These are phyloP conservation scores for Aspergillus leporis DNA, from an alignment of 495 filamentous ascomycete species.

Conservation along the genomic window DNA sequence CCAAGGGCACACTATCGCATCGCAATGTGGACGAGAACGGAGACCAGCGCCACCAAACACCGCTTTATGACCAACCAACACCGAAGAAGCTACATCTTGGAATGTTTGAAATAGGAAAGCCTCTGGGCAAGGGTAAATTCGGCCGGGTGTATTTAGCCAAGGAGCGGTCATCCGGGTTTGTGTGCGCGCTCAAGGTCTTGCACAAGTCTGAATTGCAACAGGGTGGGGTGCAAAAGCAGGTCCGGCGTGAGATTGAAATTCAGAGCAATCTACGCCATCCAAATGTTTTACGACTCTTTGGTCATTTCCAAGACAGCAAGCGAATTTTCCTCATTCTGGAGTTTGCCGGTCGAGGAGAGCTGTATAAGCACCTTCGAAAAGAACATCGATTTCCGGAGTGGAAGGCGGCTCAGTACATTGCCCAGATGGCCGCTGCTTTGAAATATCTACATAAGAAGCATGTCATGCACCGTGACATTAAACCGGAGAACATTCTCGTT, in stretches of 20 bases:
- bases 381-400: constrained; percentile 90
- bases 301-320: constrained; percentile 96
- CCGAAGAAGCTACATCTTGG: constrained; percentile 86
- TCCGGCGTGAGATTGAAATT: constrained; percentile 96
- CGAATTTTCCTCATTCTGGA: constrained; percentile 95
- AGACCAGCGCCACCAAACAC: constrained; percentile 52
- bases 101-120: constrained; percentile 98
- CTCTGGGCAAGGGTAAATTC: constrained; percentile 96
- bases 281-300: constrained; percentile 91
- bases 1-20: constrained; percentile 39
- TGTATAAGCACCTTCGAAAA: constrained; percentile 93
- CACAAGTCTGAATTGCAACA: constrained; percentile 93
- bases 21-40: constrained; percentile 57
- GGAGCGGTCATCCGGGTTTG: constrained; percentile 84
- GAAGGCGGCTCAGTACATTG: constrained; percentile 95
- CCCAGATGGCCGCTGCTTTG: constrained; percentile 96
- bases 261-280: constrained; percentile 95
- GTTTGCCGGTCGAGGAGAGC: constrained; percentile 91
- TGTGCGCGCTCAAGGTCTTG: constrained; percentile 94
- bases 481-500: constrained; percentile 97
- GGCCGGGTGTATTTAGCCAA: constrained; percentile 94
- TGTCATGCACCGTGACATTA: constrained; percentile 98
- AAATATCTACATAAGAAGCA: constrained; percentile 95
- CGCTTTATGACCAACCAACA: constrained; percentile 60
- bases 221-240: constrained; percentile 94